Evolutionary conservation across 2,329 filamentous ascomycete species (phyloP), one percentile per base, ranked within the genome.

Genomic region (Exophiala oligosperma): DNA sequence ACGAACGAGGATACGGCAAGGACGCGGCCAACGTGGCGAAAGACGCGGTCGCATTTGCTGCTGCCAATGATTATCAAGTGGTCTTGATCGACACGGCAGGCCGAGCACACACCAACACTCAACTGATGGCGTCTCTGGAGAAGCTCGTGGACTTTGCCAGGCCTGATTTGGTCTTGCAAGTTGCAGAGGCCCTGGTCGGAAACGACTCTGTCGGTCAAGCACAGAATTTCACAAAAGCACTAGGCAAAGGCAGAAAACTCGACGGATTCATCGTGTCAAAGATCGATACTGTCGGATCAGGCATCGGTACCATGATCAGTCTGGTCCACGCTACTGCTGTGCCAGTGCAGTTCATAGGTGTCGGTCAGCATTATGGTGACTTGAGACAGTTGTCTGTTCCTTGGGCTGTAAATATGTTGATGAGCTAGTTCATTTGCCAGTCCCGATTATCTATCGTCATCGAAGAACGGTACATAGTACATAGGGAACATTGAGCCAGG

Each of bases 261-360:
- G 95, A 99, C 75, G 94, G 94, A 4, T 99, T 99, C 75, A 96
- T 99, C 71, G 97, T 99, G 68, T 93, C 89, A 60, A 99, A 99
- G 76, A 97, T 94, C 73, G 94, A 99, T 77, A 99, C 94, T 0
- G 95, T 99, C 38, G 95, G 94, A n/a, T 93, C 97, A 76, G 97
- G 97, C 92, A 92, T 97, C 44, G 92, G 88, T 1, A 97, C 93
- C 2, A 79, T 99, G 63, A 94, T 99, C 62, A 96, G 91, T 72
- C 93, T 99, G 80, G 93, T 99, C 40, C 93, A 97, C 76, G 93
- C 94, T 2, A 99, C 95, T 2, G 91, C 93, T 28, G 95, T 99
- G 47, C 95, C 95, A 0, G 92, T 99, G 21, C 82, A 97, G 9
- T 99, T 99, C 71, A 83, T 99, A 65, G 94, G 88, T 1, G 83